Percentiles rank a stretch among this genome's conserved stretches.
phyloP scores from a whole-genome alignment of 2,329 filamentous ascomycete genomes.

The Dactylellina haptotyla region DNA sequence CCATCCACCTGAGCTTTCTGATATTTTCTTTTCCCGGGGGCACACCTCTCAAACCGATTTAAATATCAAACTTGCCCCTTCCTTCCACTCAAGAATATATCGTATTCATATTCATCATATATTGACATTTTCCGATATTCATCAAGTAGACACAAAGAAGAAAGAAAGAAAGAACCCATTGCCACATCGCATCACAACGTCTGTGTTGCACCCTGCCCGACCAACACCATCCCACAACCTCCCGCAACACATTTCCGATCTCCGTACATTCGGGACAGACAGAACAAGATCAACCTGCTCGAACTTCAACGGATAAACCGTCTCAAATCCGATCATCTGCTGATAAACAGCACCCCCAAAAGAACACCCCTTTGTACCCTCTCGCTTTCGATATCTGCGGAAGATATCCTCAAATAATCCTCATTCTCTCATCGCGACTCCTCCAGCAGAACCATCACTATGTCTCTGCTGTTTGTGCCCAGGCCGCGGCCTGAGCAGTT shows the following conservation, averaged over 20 bases:
- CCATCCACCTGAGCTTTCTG: too few species aligned
- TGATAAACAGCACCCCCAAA: neutral
- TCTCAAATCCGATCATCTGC: slow-evolving; percentile 48
- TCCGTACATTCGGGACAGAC: too few species aligned
- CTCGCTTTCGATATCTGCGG: too few species aligned
- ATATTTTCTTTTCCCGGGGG: slow-evolving; percentile 15
- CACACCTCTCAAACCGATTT: slow-evolving; percentile 31
- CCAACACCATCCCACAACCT: slow-evolving; percentile 23
- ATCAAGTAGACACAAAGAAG: neutral
- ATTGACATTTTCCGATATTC: slow-evolving; percentile 21
- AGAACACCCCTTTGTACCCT: too few species aligned
- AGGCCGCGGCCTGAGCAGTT: slow-evolving; percentile 54
- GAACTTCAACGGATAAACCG: slow-evolving; percentile 5
- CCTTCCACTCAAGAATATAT: slow-evolving; percentile 20
- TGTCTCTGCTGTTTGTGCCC: slow-evolving; percentile 52
- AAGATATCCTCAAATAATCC: too few species aligned
- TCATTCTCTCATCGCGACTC: neutral
- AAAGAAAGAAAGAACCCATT: neutral
- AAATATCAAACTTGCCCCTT: slow-evolving; percentile 53
- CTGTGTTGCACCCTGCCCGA: slow-evolving; percentile 22
- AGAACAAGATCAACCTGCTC: slow-evolving; percentile 8
- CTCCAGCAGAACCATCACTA: neutral
- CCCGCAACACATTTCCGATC: slow-evolving; percentile 31
- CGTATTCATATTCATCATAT: slow-evolving; percentile 12
- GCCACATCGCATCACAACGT: slow-evolving; percentile 12